Conservation (phyloP, 352 stramenopile species). For the Globisporangium takayamanum region DNA sequence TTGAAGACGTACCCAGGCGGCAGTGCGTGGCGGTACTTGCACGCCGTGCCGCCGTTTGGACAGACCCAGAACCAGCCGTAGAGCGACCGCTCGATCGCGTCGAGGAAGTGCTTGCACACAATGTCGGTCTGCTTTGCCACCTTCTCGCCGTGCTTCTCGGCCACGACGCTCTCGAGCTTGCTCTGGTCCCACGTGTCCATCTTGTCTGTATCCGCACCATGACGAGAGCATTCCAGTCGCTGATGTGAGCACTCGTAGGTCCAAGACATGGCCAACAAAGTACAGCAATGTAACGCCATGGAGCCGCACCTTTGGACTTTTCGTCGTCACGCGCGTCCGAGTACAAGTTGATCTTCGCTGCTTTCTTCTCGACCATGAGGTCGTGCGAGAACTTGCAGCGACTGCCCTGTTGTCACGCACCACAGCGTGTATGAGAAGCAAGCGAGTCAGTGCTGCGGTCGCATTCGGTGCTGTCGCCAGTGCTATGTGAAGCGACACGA, state of each 20-base stretch:
- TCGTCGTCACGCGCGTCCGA: slow-evolving; percentile 68
- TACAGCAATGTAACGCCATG: background rate
- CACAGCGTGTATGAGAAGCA: background rate
- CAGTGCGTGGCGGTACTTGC: slow-evolving; percentile 84
- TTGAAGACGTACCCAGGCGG: slow-evolving; percentile 87
- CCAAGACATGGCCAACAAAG: background rate
- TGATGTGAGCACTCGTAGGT: background rate
- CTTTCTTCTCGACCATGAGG: slow-evolving; percentile 82
- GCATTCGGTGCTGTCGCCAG: background rate
- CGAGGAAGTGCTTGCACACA: slow-evolving; percentile 88
- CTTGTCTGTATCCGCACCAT: slow-evolving; percentile 30
- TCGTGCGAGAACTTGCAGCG: slow-evolving; percentile 89
- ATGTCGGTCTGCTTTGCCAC: slow-evolving; percentile 81
- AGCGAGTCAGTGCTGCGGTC: background rate
- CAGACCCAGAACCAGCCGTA: slow-evolving; percentile 91
- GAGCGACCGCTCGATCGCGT: slow-evolving; percentile 86
- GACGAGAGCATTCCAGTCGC: background rate
- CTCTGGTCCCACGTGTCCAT: slow-evolving; percentile 86
- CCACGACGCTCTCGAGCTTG: slow-evolving; percentile 84
- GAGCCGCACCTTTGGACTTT: slow-evolving; percentile 36
- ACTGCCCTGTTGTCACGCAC: slow-evolving; percentile 35
- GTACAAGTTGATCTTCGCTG: slow-evolving; percentile 88
- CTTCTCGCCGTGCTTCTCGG: slow-evolving; percentile 82
- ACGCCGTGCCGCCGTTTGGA: slow-evolving; percentile 73
- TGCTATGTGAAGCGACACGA: background rate